Base-by-base conservation (phyloP, 2,329 filamentous ascomycete species). In the Nothophoma quercina region DNA sequence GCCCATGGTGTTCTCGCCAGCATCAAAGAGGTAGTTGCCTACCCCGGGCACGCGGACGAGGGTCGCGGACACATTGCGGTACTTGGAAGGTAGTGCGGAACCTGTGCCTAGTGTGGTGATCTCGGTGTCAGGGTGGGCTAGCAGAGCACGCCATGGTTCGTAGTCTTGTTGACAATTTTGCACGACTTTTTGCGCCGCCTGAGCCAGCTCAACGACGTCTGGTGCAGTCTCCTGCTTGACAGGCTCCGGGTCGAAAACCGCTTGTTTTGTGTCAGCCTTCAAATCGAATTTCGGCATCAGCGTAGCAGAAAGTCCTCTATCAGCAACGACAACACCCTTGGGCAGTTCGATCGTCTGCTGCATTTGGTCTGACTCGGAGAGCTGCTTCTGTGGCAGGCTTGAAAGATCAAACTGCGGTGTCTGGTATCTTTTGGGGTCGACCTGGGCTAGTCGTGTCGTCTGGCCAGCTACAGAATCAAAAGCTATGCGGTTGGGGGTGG, bases 1-100 rank as follows among this genome's bases (percentile, higher is more conserved):
- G 9, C 93, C 93, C 7, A 98, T 77, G 0, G 95, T 97, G 67
- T 91, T 92, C 75, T 99, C 95, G 51, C 95, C 95, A 62, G 88
- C 91, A 75, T 99, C 95, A 51, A 99, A 84, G 1, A 99, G 79
- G 68, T 96, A 96, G 70, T 85, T 92, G n/a, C 95, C 95, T 63
- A 87, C 84, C 4, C 87, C 89, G 6, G 95, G 95, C 3, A 96
- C 88, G 12, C 90, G 85, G 35, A 99, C 77, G 4, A 99, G 80
- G 0, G 93, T 97, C 2, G 88, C 87, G 9, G 93, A 96, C 16
- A 99, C 95, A 71, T 98, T 99, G 64, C 95, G 89, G 73, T 97
- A 95, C 71, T 96, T 96, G 26, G 91, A 96, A 1, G 95, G 95
- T 13, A 89, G 72, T 0, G 93, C 90, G 3, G 93, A 98, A 7